Conservation (phyloP, 2,329 filamentous ascomycete genomes). For the Aureobasidium sp. region DNA sequence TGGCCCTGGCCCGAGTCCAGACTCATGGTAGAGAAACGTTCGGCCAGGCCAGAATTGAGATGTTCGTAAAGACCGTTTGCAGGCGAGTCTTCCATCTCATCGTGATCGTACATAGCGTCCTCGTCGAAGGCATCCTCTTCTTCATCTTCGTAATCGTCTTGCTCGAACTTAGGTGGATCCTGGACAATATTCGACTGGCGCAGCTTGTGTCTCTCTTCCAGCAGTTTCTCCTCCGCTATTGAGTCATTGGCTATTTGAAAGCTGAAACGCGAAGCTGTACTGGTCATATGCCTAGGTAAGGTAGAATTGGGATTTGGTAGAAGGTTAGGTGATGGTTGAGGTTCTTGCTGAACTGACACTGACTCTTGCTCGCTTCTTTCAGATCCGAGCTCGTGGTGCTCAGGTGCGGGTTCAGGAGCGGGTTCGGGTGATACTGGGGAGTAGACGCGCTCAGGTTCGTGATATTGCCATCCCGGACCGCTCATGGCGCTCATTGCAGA, state of each 20-base stretch:
- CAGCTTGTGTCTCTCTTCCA: conserved; percentile 65
- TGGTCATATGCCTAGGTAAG: conserved; percentile 41
- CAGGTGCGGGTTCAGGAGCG: neutral
- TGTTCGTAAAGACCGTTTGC: neutral
- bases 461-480: neutral
- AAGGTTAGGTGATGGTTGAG: neutral
- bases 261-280: conserved; percentile 70
- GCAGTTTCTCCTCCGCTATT: conserved; percentile 53
- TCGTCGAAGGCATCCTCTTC: conserved; percentile 30
- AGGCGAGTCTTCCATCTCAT: conserved; percentile 33
- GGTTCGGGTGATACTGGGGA: conserved; percentile 13
- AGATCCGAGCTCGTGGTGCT: neutral
- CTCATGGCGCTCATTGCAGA: conserved; percentile 16
- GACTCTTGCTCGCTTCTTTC: neutral
- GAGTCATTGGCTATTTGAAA: conserved; percentile 71
- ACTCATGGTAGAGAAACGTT: neutral
- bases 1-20: neutral
- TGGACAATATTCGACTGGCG: conserved; percentile 39
- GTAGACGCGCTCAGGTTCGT: neutral
- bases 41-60: neutral
- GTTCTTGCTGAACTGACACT: neutral
- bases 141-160: conserved; percentile 15
- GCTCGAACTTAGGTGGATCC: neutral
- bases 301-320: neutral
- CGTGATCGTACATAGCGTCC: conserved; percentile 37